Evolutionary conservation across 768 basidiomycete genomes (phyloP).

Genomic region (Phallus indusiatus): DNA sequence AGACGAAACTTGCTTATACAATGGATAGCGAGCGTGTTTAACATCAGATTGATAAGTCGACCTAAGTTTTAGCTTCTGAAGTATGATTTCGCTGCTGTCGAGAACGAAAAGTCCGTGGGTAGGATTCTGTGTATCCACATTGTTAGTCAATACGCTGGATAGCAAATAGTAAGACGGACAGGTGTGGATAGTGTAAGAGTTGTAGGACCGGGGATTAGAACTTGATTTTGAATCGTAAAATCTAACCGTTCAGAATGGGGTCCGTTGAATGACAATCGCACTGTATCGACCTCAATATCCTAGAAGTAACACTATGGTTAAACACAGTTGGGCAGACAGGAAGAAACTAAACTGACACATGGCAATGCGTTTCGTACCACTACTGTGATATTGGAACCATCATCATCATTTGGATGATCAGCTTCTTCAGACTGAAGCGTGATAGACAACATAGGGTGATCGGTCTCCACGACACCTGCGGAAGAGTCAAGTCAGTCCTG

Average conservation of each 20-base stretch:
- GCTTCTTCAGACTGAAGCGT: conserved; percentile 35
- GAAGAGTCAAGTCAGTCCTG: conserved; percentile 2
- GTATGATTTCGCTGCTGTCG: conserved; percentile 4
- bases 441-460: conserved; percentile 61
- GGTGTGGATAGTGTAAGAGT: conserved; percentile 55
- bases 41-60: not conserved
- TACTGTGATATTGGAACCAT: conserved; percentile 55
- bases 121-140: conserved; percentile 41
- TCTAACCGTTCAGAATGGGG: conserved; percentile 52
- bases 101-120: conserved; percentile 59
- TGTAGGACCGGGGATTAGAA: conserved; percentile 51
- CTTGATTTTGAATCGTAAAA: conserved; percentile 35
- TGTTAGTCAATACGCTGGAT: no score
- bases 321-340: not conserved
- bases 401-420: conserved; percentile 44
- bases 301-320: conserved; percentile 21
- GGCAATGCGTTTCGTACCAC: conserved; percentile 58
- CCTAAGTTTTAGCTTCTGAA: not conserved
- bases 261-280: conserved; percentile 52
- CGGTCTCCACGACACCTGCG: conserved; percentile 57
- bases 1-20: conserved; percentile 17
- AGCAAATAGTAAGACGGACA: conserved; percentile 34
- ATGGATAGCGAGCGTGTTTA: not conserved
- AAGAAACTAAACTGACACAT: conserved; percentile 45
- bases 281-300: conserved; percentile 52